phyloP scores from a whole-genome alignment of 2,329 filamentous ascomycete genomes.

The Curvularia eragrostidis region DNA sequence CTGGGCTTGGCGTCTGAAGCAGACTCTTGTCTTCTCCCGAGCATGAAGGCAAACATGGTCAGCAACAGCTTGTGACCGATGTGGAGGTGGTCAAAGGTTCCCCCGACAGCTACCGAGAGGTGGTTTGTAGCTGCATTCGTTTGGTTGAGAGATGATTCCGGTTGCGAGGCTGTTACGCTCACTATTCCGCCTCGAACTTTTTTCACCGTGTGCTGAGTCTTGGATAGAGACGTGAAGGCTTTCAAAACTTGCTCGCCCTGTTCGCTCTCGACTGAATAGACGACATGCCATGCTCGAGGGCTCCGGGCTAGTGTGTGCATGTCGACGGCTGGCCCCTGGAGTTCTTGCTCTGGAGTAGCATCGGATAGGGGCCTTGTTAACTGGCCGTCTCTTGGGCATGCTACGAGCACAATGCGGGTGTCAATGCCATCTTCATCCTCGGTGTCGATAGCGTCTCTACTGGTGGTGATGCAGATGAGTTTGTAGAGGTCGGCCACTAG shows the following conservation, averaged over 20 bases:
- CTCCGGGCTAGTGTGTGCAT: slow-evolving; percentile 56
- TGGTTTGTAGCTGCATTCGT: slow-evolving; percentile 51
- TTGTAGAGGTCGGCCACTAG: slow-evolving; percentile 80
- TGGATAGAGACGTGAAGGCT: slow-evolving; percentile 50
- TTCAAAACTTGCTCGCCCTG: slow-evolving; percentile 65
- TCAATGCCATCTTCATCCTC: slow-evolving; percentile 76
- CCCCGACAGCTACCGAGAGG: slow-evolving; percentile 78
- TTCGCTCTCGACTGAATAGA: slow-evolving; percentile 73
- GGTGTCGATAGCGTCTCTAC: slow-evolving; percentile 67
- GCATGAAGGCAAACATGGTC: slow-evolving; percentile 79
- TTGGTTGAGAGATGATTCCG: slow-evolving; percentile 9
- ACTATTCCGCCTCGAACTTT: slow-evolving; percentile 48
- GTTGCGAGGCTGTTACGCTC: slow-evolving; percentile 22
- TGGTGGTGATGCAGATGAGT: slow-evolving; percentile 75
- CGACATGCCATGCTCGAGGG: slow-evolving; percentile 65
- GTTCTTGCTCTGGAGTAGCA: slow-evolving; percentile 38
- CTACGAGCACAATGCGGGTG: slow-evolving; percentile 74
- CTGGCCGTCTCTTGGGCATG: slow-evolving; percentile 58
- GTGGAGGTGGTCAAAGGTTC: slow-evolving; percentile 96
- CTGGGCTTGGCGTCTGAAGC: slow-evolving; percentile 46
- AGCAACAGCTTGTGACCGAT: slow-evolving; percentile 95
- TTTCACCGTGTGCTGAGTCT: slow-evolving; percentile 36
- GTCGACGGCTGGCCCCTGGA: slow-evolving; percentile 59
- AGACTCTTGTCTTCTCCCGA: slow-evolving; percentile 52
- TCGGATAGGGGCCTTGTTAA: slow-evolving; percentile 28